Base-by-base conservation (phyloP, 768 basidiomycete genomes). In the Leucocoprinus leucothites region DNA sequence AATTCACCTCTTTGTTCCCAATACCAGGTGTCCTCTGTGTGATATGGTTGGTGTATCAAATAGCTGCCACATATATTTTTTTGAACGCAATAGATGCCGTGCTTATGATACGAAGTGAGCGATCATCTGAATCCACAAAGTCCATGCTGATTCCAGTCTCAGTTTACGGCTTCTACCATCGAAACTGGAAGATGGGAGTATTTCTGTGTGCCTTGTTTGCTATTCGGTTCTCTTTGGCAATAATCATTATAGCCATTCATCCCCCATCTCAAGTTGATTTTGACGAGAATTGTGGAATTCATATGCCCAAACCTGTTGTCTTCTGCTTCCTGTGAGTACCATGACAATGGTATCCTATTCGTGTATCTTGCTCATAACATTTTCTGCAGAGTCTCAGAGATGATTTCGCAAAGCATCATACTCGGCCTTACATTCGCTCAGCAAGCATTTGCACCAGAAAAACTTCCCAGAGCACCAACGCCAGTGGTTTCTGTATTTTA, bases 41-140 rank as follows among this genome's bases (percentile, higher is more conserved):
- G n/a, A 26, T 46, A 38, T 62, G 63, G 57, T 49, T 60, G 2
- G 19, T 44, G 8, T 64, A 60, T 42, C 63, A 61, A 48, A 53
- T 54, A 21, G 3, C 58, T 34, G 36, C 53, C 18, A 56, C 56
- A 22, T 64, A 48, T 42, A 34, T 42, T n/a, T 42, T 62, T 19
- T 38, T 64, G 24, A 57, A 58, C 36, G 35, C 25, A 14, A 41
- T 55, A 16, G 38, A 48, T 13, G 7, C 28, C 14, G 31, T 53
- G 22, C 53, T 54, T 21, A 47, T 47, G 22, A 16, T 55, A 4
- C 36, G 53, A 40, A 11, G 53, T 55, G 22, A 7, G 53, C 31
- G 14, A n/a, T n/a, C 13, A 46, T 49, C 16, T 19, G 22, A 42
- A 26, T n/a, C n/a, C 31, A 25, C 31, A 43, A 34, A 35, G 42